Percentiles rank a stretch among this genome's conserved stretches.
Conservation (phyloP, 768 basidiomycete genomes). For the Rhodocollybia butyracea region DNA sequence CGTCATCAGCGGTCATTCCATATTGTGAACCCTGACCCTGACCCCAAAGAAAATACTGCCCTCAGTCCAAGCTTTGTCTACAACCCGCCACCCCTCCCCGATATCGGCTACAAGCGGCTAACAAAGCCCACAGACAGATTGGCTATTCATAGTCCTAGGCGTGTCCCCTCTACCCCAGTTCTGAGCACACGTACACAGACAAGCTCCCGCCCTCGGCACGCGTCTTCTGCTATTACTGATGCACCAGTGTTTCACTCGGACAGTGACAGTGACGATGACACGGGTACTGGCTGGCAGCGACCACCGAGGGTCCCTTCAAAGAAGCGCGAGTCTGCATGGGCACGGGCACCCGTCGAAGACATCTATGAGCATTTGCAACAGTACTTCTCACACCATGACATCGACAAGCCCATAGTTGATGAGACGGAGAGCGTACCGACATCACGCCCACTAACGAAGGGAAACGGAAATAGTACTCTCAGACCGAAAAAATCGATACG, state of each 20-base stretch:
- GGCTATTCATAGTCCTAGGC: neutral
- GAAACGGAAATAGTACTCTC: conserved; percentile 12
- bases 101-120: neutral
- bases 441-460: neutral
- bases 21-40: conserved; percentile 27
- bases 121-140: neutral
- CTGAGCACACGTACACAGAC: neutral
- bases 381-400: conserved; percentile 87
- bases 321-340: conserved; percentile 25
- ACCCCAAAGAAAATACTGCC: neutral
- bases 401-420: conserved; percentile 81
- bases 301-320: conserved; percentile 19
- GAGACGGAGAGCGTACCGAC: conserved; percentile 34
- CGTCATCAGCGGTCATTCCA: conserved; percentile 22
- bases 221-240: conserved; percentile 7
- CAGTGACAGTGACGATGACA: conserved; percentile 15
- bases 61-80: conserved; percentile 18
- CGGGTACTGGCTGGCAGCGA: conserved; percentile 25
- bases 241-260: conserved; percentile 14
- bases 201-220: neutral
- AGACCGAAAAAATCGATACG: conserved; percentile 74
- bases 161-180: conserved; percentile 4
- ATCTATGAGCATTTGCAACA: conserved; percentile 77
- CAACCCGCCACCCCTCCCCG: conserved; percentile 28
- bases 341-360: conserved; percentile 72